Base-by-base conservation (phyloP, 2,329 filamentous ascomycete genomes). In the Sporothrix sp. region DNA sequence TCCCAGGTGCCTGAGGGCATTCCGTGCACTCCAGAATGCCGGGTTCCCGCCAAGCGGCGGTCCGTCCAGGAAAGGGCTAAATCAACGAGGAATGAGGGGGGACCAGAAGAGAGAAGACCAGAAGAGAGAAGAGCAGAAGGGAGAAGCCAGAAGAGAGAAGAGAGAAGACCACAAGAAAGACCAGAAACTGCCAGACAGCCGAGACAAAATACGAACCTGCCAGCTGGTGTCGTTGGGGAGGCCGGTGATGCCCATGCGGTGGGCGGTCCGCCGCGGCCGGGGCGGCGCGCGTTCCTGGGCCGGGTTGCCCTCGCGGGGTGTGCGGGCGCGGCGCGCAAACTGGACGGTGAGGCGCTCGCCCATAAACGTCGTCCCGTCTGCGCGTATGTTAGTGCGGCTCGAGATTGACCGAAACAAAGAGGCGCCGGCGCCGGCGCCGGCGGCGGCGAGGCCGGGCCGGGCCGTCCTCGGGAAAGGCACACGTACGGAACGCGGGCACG, bases 141-240 rank as follows among this genome's bases (percentile, higher is more conserved):
- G 44, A 32, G 37, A 37, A 33, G 32, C 44, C 33, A 44, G 42
- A 28, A 33, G 42, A 32, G 35, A 50, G 44, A 23, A 13, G 16
- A 18, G 13, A 16, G 25, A 18, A 33, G 11, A 33, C 8, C 28
- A 7, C 13, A 27, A 21, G 1, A 18, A 42, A 18, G 16, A 11
- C 7, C 4, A 6, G 21, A 23, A 32, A 54, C 54, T 48, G 37
- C 45, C 33, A 40, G 28, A 48, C 28, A 54, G 35, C 44, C 51
- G 33, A 52, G 49, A 53, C 56, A 54, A 23, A 11, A 68, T 74
- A 86, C 93, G 93, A 85, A 98, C 93, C 93, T 98, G 93, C 93
- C 93, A 98, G 82, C 90, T 96, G 78, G 93, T 98, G 78, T 97
- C 91, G 73, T 81, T 83, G 68, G 91, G 90, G 71, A 98, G 87